These are phyloP conservation scores for Epithemia pelagica DNA, from an alignment of 108 stramenopile species.

Conservation along the genomic window DNA sequence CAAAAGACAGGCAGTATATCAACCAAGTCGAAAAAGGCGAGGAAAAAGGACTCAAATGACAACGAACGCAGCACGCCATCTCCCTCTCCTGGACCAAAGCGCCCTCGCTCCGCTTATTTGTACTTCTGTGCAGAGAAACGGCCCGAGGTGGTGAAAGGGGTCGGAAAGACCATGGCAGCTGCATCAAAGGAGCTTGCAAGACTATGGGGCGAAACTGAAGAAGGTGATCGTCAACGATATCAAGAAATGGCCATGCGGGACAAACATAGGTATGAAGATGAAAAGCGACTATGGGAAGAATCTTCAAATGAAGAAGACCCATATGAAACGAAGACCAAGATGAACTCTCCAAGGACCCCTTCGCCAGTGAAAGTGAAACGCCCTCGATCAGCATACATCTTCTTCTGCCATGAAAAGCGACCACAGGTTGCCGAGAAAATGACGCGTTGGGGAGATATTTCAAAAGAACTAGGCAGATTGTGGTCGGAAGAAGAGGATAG, in stretches of 20 bases:
- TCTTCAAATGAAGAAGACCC: neutral
- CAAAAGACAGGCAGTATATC: neutral
- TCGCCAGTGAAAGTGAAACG: constrained; percentile 4
- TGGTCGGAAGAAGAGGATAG: constrained; percentile 29
- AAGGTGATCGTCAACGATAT: constrained; percentile 15
- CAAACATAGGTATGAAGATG: constrained; percentile 18
- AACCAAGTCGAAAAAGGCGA: neutral
- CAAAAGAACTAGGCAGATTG: constrained; percentile 46
- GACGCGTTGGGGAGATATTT: constrained; percentile 31
- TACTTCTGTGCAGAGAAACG: constrained; percentile 36
- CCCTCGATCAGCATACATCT: constrained; percentile 37
- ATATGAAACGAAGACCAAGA: constrained; percentile 10
- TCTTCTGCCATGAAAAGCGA: constrained; percentile 40
- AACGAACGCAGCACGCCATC: neutral
- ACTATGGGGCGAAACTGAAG: constrained; percentile 18
- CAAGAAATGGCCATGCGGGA: constrained; percentile 11
- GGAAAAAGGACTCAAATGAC: neutral
- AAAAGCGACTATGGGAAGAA: constrained; percentile 17
- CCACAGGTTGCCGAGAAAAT: constrained; percentile 31
- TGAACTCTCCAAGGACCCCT: neutral
- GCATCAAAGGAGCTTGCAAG: constrained; percentile 22
- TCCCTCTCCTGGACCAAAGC: constrained; percentile 23
- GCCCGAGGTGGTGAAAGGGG: constrained; percentile 17
- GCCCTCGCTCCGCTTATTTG: constrained; percentile 29
- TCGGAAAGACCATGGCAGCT: constrained; percentile 17